Percentiles rank a stretch among this genome's conserved stretches.
Evolutionary conservation across 106 monocot genomes (phyloP).

Genomic region (Dactylorhiza incarnata): DNA sequence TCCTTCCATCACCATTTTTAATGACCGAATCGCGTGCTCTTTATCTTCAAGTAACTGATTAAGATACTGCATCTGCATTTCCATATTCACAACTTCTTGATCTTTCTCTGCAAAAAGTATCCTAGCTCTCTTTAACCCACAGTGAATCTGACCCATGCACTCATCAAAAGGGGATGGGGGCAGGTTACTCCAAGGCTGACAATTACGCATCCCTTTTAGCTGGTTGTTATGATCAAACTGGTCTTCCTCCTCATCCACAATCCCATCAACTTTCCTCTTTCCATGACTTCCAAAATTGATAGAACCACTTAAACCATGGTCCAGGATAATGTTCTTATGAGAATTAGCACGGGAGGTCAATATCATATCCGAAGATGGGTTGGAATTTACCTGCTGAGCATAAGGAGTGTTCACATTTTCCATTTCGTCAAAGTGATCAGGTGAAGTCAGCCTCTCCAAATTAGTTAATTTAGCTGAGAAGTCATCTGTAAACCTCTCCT

Average conservation of each 20-base stretch:
- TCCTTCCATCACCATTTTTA: constrained; percentile 50
- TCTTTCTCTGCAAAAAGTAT: constrained; percentile 46
- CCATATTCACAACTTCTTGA: constrained; percentile 37
- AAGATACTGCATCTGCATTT: constrained; percentile 51
- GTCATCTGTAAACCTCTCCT: constrained; percentile 27
- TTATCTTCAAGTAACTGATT: constrained; percentile 43
- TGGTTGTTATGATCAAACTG: constrained; percentile 14
- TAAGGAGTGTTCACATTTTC: constrained; percentile 31
- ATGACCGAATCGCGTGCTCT: constrained; percentile 45
- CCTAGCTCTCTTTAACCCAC: constrained; percentile 30
- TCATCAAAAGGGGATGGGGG: constrained; percentile 20
- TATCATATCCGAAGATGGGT: constrained; percentile 25
- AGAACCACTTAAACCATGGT: constrained; percentile 4
- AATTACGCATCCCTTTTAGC: constrained; percentile 28
- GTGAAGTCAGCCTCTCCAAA: constrained; percentile 48
- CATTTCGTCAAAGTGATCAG: constrained; percentile 58
- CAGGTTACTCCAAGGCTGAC: constrained; percentile 15
- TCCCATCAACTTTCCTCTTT: constrained; percentile 31
- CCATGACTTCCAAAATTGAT: constrained; percentile 22
- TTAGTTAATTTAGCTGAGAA: constrained; percentile 32
- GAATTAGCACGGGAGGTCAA: constrained; percentile 24
- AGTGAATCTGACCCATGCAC: constrained; percentile 28
- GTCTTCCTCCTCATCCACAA: constrained; percentile 7
- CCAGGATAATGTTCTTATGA: constrained; percentile 15
- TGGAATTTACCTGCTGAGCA: constrained; percentile 26